phyloP scores from a whole-genome alignment of 1,284 basidiomycete genomes.

The Irpex sp. region DNA sequence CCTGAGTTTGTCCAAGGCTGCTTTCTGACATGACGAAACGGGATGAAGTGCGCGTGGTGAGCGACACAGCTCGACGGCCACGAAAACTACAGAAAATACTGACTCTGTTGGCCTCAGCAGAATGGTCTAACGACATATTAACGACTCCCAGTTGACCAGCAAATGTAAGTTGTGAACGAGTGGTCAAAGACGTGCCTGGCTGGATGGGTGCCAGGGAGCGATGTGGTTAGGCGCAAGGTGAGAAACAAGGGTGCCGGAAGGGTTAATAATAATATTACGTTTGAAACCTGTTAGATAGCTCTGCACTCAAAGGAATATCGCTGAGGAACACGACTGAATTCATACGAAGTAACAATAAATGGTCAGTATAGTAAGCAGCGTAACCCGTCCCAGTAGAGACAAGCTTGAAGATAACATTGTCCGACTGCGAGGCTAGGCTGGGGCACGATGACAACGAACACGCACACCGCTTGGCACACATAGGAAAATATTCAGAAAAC shows the following conservation, averaged over 20 bases:
- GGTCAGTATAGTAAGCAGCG: not conserved
- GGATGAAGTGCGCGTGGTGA: conserved; percentile 19
- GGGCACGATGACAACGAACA: not conserved
- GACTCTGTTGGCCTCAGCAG: conserved; percentile 37
- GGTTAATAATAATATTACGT: conserved; percentile 1
- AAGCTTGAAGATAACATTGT: not conserved
- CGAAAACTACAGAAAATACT: conserved; percentile 26
- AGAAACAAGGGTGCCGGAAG: conserved; percentile 7
- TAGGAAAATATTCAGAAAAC: not conserved
- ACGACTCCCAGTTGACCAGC: conserved; percentile 1
- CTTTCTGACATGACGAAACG: conserved; percentile 38
- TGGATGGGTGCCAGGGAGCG: not conserved
- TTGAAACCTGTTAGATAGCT: not conserved
- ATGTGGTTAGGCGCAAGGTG: conserved; percentile 12
- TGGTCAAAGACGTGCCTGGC: conserved; percentile 1
- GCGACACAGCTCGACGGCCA: conserved; percentile 14
- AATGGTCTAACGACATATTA: conserved; percentile 35
- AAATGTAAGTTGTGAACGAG: not conserved
- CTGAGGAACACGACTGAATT: not conserved
- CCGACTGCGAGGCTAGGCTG: not conserved
- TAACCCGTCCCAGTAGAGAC: not conserved
- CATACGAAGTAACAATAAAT: not conserved
- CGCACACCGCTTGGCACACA: not conserved
- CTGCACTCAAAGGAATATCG: not conserved
- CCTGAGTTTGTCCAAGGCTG: conserved; percentile 56